Base-by-base conservation (phyloP, 805 yeast genomes). In the Spathaspora gorwiae region DNA sequence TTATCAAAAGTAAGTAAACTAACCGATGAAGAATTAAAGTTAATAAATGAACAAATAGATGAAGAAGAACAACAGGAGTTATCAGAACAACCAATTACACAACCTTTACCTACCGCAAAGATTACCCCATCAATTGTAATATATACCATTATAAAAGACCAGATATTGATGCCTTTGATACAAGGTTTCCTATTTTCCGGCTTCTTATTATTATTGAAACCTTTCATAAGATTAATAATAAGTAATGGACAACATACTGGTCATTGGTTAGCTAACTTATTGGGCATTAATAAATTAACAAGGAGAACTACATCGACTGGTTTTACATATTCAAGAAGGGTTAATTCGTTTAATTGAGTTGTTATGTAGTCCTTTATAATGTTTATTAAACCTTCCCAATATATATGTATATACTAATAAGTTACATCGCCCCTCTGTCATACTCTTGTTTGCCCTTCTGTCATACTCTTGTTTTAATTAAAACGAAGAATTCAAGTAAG, bases 151-250 rank as follows among this genome's bases (percentile, higher is more conserved):
- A 36, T 76, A 9, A 72, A 73, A 49, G 83, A 79, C 54, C 76
- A 78, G 42, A 50, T 80, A 4, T 8, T 79, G 19, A 70, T 79
- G 74, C 83, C 84, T 3, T 61, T 80, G 26, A 15, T 79, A 13
- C 83, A 78, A 51, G 81, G 83, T 14, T 62, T 77, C 37, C 33
- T 72, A 13, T 78, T 73, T 72, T 56, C 77, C 1, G 68, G 72
- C 1, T 47, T 69, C 2, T 53, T 77, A 15, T 57, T 78, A 1
- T 46, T 64, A 8, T 47, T 66, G 15, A 56, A 60, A 42, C 80
- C 81, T 1, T 43, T 69, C 39, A 47, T 73, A 46, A 39, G 49
- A 3, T 45, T 47, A 15, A 48, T 64, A 7, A 60, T 59, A 5
- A 37, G 35, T 7, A 54, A 56, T 32, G 71, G 71, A 26, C 70